Base-by-base conservation (phyloP, 176 grass and related monocot species). In the Olyra latifolia region DNA sequence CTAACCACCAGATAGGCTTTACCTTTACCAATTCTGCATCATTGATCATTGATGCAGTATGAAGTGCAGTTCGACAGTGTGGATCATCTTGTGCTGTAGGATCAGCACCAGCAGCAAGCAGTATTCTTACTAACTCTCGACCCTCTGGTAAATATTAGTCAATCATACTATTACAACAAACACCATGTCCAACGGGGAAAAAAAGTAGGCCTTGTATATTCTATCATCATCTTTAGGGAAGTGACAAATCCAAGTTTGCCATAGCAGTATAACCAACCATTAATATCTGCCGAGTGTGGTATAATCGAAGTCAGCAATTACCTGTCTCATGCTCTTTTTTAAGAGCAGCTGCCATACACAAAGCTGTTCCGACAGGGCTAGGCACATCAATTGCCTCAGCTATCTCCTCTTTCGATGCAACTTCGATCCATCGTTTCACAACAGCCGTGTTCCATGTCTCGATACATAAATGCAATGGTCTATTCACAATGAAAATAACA, bases 11-110 rank as follows among this genome's bases (percentile, higher is more conserved):
- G 48, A 46, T 63, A 56, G 71, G 30, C 2, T 48, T 84, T 89
- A 99, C 96, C 90, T 95, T 84, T 45, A 99, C 96, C 57, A 99
- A 85, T 41, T 99, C 93, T 82, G 91, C 93, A 76, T 99, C 96
- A 79, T 99, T 88, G 20, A 99, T 99, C 96, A 95, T 99, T 75
- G 96, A 93, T 78, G 96, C 96, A 66, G 96, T 99, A 86, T 99
- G 96, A 66, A 99, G 65, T 82, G 93, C 92, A 32, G 96, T 99
- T 77, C 88, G 83, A 83, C 82, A 99, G 60, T 99, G 88, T 59
- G 81, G 73, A 66, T 91, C 81, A 89, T 99, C 96, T 93, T 99
- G 84, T 74, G 88, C 75, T 81, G 88, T 95, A 78, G 93, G 76
- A 95, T 99, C 90, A 86, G 96, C 93, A 93, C 96, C 90, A 82